A percentile compares a stretch with the other conserved stretches of the same genome.
phyloP scores from a whole-genome alignment of 345 rosid genomes.

The Mercurialis annua region DNA sequence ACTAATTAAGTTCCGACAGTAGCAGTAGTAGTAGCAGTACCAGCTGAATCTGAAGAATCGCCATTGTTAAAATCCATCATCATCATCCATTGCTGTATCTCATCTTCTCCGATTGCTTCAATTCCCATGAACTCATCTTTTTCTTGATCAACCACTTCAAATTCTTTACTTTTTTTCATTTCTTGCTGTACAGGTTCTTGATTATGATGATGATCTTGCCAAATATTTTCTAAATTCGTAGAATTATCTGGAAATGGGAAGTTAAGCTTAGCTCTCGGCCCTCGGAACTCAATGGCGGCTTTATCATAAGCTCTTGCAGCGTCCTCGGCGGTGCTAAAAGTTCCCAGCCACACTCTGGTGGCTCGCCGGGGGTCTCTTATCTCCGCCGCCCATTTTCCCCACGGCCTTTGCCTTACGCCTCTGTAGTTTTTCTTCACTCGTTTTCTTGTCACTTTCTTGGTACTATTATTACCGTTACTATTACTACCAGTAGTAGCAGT shows the following conservation, averaged over 20 bases:
- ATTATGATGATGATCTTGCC: not conserved
- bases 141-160: conserved; percentile 7
- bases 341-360: conserved; percentile 87
- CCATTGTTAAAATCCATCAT: conserved; percentile 50
- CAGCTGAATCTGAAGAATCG: conserved; percentile 62
- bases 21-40: conserved; percentile 29
- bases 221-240: not conserved
- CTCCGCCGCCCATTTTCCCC: conserved; percentile 99
- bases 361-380: conserved; percentile 85
- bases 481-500: not conserved
- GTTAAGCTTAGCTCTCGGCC: conserved; percentile 45
- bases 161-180: not conserved
- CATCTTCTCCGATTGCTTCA: conserved; percentile 32
- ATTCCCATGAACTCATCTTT: conserved; percentile 31
- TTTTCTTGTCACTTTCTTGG: conserved; percentile 24
- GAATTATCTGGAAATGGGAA: conserved; percentile 54
- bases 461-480: not conserved
- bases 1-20: not conserved
- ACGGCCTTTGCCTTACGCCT: conserved; percentile 97
- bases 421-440: conserved; percentile 69
- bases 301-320: conserved; percentile 93
- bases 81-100: conserved; percentile 46
- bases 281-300: conserved; percentile 55
- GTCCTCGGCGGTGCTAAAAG: conserved; percentile 81
- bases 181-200: conserved; percentile 18